These are phyloP conservation scores for Sinapis alba DNA, from an alignment of 441 rosid genomes.

Conservation along the genomic window DNA sequence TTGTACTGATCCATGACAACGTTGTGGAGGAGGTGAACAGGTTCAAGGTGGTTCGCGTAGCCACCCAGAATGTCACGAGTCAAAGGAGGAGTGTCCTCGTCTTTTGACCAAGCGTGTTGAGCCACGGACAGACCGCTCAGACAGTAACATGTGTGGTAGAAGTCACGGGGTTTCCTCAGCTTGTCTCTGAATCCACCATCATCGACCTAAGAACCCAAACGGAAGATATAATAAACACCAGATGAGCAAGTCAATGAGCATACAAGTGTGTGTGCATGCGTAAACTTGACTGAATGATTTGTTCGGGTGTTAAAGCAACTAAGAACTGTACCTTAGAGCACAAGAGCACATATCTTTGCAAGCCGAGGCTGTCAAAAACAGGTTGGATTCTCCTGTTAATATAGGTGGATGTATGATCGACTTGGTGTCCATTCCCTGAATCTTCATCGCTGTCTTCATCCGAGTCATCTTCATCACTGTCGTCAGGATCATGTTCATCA, in stretches of 20 bases:
- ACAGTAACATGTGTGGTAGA: constrained; percentile 94
- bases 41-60: constrained; percentile 73
- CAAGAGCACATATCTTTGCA: constrained; percentile 77
- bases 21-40: constrained; percentile 76
- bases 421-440: too few relatives aligned
- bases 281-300: background rate
- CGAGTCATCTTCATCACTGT: constrained; percentile 32
- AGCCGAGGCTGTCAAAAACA: constrained; percentile 65
- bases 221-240: background rate
- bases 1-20: constrained; percentile 62
- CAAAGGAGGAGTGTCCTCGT: constrained; percentile 56
- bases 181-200: constrained; percentile 90
- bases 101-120: constrained; percentile 63
- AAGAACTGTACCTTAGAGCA: constrained; percentile 74
- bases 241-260: background rate
- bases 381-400: too few relatives aligned
- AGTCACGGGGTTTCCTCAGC: constrained; percentile 70
- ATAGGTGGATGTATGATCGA: too few relatives aligned
- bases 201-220: constrained; percentile 48
- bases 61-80: constrained; percentile 67
- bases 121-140: constrained; percentile 78
- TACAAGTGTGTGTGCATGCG: background rate
- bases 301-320: background rate
- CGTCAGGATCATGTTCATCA: constrained; percentile 37
- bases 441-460: constrained; percentile 20